Conservation (phyloP, 768 basidiomycete species). For the Leccinum rimulosum region DNA sequence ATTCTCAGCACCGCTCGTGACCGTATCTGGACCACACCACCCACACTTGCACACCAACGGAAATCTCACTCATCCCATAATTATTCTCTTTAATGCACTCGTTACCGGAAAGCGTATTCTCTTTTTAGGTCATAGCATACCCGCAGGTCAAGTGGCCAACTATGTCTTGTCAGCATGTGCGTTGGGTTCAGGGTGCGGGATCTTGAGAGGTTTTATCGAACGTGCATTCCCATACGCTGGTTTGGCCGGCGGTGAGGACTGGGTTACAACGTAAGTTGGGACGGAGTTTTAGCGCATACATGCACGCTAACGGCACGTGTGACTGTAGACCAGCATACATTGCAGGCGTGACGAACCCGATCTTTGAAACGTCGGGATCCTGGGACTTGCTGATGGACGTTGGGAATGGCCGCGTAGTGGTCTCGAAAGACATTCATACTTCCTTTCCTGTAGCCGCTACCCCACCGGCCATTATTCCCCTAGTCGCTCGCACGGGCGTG, state of each 20-base stretch:
- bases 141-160: conserved; percentile 86
- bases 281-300: neutral
- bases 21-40: conserved; percentile 71
- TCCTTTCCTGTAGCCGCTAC: conserved; percentile 48
- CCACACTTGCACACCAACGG: conserved; percentile 95
- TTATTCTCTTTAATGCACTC: conserved; percentile 93
- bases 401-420: conserved; percentile 78
- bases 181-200: conserved; percentile 86
- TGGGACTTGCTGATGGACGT: conserved; percentile 97
- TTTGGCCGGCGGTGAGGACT: conserved; percentile 82
- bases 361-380: conserved; percentile 80
- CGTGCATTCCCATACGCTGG: conserved; percentile 96
- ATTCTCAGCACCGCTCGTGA: conserved; percentile 61
- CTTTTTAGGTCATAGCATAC: conserved; percentile 86
- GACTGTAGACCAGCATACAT: conserved; percentile 79
- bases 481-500: conserved; percentile 55
- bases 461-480: conserved; percentile 41
- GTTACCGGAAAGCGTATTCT: conserved; percentile 95
- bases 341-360: conserved; percentile 96
- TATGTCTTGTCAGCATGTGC: conserved; percentile 95
- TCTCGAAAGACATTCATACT: conserved; percentile 79
- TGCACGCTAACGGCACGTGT: conserved; percentile 8
- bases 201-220: conserved; percentile 84
- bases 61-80: conserved; percentile 86
- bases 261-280: conserved; percentile 76